phyloP scores from a whole-genome alignment of 805 yeast genomes.

The Candida lessepsii region DNA sequence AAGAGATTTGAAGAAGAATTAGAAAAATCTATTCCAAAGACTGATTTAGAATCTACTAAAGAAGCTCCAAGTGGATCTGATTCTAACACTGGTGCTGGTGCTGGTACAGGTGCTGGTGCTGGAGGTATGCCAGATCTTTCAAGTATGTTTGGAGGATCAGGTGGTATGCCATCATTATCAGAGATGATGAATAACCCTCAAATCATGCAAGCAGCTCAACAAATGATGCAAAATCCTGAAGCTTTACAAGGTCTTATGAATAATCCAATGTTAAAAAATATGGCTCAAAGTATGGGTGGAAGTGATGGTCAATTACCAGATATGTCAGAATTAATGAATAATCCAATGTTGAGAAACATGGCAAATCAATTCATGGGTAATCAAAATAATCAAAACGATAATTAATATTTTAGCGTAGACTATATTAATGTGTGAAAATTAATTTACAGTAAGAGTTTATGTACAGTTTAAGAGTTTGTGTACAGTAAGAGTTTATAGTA shows the following conservation, averaged over 20 bases:
- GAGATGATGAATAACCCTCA: conserved; percentile 88
- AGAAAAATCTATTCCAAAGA: conserved; percentile 28
- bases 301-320: conserved; percentile 53
- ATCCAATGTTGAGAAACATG: conserved; percentile 73
- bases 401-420: too few species aligned
- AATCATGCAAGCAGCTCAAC: conserved; percentile 54
- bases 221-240: conserved; percentile 68
- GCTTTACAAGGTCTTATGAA: conserved; percentile 72
- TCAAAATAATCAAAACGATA: conserved; percentile 2
- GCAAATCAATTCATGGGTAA: conserved; percentile 60
- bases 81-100: conserved; percentile 35
- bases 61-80: conserved; percentile 9
- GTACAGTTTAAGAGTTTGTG: too few species aligned
- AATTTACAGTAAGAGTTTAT: too few species aligned
- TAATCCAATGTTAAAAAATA: conserved; percentile 76
- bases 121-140: conserved; percentile 76
- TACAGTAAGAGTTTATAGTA: too few species aligned
- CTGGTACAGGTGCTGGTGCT: conserved; percentile 39
- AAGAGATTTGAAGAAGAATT: conserved; percentile 78
- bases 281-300: conserved; percentile 81
- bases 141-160: conserved; percentile 58
- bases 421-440: too few species aligned
- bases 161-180: conserved; percentile 69
- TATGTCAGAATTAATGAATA: conserved; percentile 70
- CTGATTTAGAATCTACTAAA: conserved; percentile 16